Base-by-base conservation (phyloP, 73 alveolate genomes). In the Symbiodinium pilosum region DNA sequence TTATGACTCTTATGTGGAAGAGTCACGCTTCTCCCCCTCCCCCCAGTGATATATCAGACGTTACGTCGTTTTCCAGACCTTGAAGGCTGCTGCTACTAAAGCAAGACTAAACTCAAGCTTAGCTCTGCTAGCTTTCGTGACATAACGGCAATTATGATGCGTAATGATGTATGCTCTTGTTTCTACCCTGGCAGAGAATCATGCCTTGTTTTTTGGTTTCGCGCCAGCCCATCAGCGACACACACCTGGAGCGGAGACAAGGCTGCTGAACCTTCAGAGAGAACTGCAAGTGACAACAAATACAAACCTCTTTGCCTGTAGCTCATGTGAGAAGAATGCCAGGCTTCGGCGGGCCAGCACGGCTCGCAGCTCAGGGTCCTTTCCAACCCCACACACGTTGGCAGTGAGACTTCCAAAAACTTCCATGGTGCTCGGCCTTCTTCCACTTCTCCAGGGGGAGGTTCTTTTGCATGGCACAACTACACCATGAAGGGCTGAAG, bases 361-460 rank as follows among this genome's bases (percentile, higher is more conserved):
- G 39, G 28, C 77, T 24, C 77, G 77, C 32, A 64, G 77, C 77
- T 64, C 77, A 26, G 77, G 77, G 38, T 64, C 77, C 77, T 64
- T 32, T 24, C 18, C 18, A 30, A 14, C 11, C 28, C 38, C 32
- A 11, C 75, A 56, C 28, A 26, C 26, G 39, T 21, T 36, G 32
- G 28, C 16, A 26, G 16, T 26, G 77, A 32, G 28, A 36, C 77
- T 64, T 64, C 38, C 32, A 14, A 47, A 47, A 47, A 47, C 14
- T 14, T 47, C 21, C 59, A 14, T 64, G 39, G 30, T 2, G 77
- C 38, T 28, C 95, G 68, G 43, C 77, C 95, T 88, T 84, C 47
- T 88, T 88, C 95, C 95, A 88, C 68, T 88, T 88, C 87, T 88
- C 87, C n/a, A 64, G 47, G 6, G 20, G 36, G 30, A 69, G 87